Conservation (phyloP, 345 rosid genomes). For the Cardiospermum halicacabum region DNA sequence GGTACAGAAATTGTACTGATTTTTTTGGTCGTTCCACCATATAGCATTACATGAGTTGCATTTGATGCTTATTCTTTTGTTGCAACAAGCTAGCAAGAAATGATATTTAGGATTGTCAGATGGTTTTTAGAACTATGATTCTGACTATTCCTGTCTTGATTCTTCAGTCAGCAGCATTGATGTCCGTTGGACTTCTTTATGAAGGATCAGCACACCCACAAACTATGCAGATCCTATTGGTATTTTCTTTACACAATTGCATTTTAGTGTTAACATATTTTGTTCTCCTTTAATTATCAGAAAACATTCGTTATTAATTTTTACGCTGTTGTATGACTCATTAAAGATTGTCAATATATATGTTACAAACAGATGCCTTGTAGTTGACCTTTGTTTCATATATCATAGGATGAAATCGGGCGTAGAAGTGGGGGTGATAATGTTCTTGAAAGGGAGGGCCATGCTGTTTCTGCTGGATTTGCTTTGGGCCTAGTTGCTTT, state of each 20-base stretch:
- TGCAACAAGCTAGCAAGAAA: neutral
- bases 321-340: constrained; percentile 8
- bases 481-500: constrained; percentile 91
- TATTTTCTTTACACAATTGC: constrained; percentile 22
- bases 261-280: neutral
- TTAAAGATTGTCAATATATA: constrained; percentile 10
- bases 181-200: constrained; percentile 85
- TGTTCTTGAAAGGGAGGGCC: constrained; percentile 98
- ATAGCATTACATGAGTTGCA: neutral
- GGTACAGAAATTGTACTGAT: neutral
- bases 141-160: constrained; percentile 19
- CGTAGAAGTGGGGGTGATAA: constrained; percentile 98
- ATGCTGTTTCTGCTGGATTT: constrained; percentile 99
- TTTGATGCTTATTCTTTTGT: neutral
- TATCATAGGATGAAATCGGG: constrained; percentile 86
- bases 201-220: constrained; percentile 95
- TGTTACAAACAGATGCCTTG: constrained; percentile 9
- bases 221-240: constrained; percentile 86
- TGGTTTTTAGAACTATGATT: constrained; percentile 1
- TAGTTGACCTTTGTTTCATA: constrained; percentile 20
- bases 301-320: too few relatives aligned
- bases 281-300: neutral
- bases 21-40: neutral
- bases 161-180: constrained; percentile 81
- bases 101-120: neutral